Conservation (phyloP, 139 green algal species). For the Auxenochlorella pyrenoidosa region DNA sequence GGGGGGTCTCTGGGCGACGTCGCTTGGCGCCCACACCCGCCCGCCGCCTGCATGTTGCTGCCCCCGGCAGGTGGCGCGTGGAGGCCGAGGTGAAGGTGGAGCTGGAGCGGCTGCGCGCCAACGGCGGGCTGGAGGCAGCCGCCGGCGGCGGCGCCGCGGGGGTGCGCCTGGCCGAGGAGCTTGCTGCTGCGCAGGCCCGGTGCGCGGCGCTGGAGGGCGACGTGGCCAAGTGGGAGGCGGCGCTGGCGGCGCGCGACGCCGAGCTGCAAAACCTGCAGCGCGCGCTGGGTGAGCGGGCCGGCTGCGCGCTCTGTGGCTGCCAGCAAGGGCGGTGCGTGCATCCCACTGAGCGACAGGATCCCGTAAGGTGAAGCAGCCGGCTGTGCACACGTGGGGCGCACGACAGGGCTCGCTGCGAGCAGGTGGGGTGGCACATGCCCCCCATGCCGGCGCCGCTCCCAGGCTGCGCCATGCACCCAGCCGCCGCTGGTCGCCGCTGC, state of each 20-base stretch:
- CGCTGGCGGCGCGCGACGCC: constrained; percentile 34
- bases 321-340: too few species aligned
- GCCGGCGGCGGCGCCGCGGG: neutral
- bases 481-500: neutral
- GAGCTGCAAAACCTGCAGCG: constrained; percentile 59
- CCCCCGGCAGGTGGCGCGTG: constrained; percentile 41
- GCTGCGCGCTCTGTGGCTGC: neutral
- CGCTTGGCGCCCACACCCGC: too few species aligned
- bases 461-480: neutral
- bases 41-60: neutral
- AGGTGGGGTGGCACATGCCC: neutral
- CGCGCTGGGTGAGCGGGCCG: constrained; percentile 39
- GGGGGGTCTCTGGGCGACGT: too few species aligned
- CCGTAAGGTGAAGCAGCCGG: too few species aligned
- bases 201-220: constrained; percentile 21
- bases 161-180: constrained; percentile 9
- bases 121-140: neutral
- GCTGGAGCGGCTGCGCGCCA: constrained; percentile 25
- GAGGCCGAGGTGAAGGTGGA: constrained; percentile 54
- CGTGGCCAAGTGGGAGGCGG: constrained; percentile 42
- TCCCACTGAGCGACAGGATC: too few species aligned
- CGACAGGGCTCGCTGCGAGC: neutral
- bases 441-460: too few species aligned
- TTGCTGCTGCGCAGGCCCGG: neutral
- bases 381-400: neutral